phyloP scores from a whole-genome alignment of 1,139 yeast genomes.

The Debaryomyces fabryi region DNA sequence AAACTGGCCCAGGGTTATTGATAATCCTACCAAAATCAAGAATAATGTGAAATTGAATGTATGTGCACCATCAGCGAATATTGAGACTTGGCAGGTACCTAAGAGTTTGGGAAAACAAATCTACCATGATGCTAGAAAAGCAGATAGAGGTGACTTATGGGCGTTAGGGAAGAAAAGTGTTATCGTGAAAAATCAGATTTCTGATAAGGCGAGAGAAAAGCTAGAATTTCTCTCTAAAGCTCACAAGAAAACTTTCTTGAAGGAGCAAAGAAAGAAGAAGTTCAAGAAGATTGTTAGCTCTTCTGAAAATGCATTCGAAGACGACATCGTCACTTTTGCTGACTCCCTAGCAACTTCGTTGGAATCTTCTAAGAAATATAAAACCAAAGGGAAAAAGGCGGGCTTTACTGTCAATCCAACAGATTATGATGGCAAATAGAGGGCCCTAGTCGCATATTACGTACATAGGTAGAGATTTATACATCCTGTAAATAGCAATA shows the following conservation, averaged over 20 bases:
- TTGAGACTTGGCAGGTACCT: slow-evolving; percentile 88
- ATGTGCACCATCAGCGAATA: slow-evolving; percentile 75
- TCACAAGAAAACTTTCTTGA: slow-evolving; percentile 44
- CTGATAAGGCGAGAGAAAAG: slow-evolving; percentile 35
- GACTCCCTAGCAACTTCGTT: slow-evolving; percentile 41
- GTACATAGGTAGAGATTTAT: slow-evolving; percentile 6
- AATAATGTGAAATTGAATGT: slow-evolving; percentile 82
- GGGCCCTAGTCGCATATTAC: background rate
- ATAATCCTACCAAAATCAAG: slow-evolving; percentile 74
- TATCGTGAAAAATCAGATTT: slow-evolving; percentile 35
- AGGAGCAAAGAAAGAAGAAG: slow-evolving; percentile 44
- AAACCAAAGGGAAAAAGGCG: slow-evolving; percentile 35
- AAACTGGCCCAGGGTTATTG: slow-evolving; percentile 75
- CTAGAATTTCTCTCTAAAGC: slow-evolving; percentile 42
- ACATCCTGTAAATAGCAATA: slow-evolving; percentile 11
- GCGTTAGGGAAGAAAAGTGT: slow-evolving; percentile 74
- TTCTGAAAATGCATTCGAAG: slow-evolving; percentile 36
- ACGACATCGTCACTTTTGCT: slow-evolving; percentile 34
- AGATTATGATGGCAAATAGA: slow-evolving; percentile 27
- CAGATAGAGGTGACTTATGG: slow-evolving; percentile 88
- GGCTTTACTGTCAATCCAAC: slow-evolving; percentile 29
- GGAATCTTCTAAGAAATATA: slow-evolving; percentile 39
- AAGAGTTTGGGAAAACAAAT: slow-evolving; percentile 73
- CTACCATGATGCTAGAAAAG: slow-evolving; percentile 90
- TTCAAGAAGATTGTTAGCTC: slow-evolving; percentile 43